Base-by-base conservation (phyloP, 2,329 filamentous ascomycete genomes). In the Fusarium dlaminii region DNA sequence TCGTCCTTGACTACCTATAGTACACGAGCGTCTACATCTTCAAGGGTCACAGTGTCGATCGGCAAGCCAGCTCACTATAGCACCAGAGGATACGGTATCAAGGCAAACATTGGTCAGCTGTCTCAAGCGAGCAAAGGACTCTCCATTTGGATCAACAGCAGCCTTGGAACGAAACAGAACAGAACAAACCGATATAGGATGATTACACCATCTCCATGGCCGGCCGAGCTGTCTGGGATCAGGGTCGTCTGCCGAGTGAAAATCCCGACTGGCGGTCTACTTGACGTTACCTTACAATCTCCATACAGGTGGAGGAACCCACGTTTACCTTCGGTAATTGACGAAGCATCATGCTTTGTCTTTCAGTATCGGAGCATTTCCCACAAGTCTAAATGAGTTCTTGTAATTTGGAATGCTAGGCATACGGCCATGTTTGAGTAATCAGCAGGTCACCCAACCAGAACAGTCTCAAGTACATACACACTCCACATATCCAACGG, bases 231-330 rank as follows among this genome's bases (percentile, higher is more conserved):
- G 66, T 17, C 71, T 60, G 48, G 72, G 71, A 69, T 72, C 58
- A 68, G 52, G 63, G 49, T 56, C 55, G 55, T 68, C 68, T 72
- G 49, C 71, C 71, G 67, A 68, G 58, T 72, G 71, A 64, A 55
- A 74, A 72, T 66, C 49, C 66, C 71, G 71, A 74, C 71, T 74
- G 71, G 71, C 71, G 71, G 71, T 74, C 71, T 73, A 62, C 43
- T 73, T 46, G 61, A 60, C 56, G 65, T 37, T 72, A 62, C 70
- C 39, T 65, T 43, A 57, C 32, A 40, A 66, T 70, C 55, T 42
- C 66, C 70, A 66, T 66, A 58, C 32, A 46, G 30, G 56, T 73
- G 70, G 57, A 66, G 46, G 61, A 72, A 40, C 54, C 57, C 46
- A 46, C 48, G 61, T 57, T 66, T 57, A 60, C 60, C 45, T 54